A percentile compares a stretch with the other conserved stretches of the same genome.
Conservation (phyloP, 1,284 basidiomycete species). For the Cutaneotrichosporon spelunceum region DNA sequence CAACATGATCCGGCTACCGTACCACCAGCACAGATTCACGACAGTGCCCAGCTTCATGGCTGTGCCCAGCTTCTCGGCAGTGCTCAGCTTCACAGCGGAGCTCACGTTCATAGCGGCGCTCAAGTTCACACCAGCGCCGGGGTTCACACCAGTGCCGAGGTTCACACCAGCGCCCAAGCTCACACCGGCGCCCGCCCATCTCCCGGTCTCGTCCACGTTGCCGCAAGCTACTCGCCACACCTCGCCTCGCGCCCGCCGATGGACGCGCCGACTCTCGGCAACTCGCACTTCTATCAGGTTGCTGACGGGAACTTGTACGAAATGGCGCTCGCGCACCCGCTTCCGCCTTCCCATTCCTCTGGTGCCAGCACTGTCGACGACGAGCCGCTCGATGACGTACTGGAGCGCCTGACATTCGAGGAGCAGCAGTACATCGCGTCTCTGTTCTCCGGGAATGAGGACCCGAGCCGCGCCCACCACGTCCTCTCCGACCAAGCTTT, state of each 20-base stretch:
- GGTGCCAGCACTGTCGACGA: background rate
- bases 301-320: background rate
- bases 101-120: too few species aligned
- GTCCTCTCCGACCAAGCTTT: background rate
- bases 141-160: background rate
- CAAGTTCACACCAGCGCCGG: too few species aligned
- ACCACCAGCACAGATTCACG: too few species aligned
- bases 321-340: background rate
- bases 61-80: background rate
- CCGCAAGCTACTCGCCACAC: background rate
- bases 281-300: background rate
- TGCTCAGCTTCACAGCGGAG: background rate
- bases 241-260: background rate
- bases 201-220: background rate
- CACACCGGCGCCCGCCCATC: background rate
- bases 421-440: constrained; percentile 1
- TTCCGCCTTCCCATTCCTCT: background rate
- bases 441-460: background rate
- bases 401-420: background rate
- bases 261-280: background rate
- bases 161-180: background rate
- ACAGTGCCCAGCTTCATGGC: background rate
- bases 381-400: background rate
- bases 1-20: too few species aligned
- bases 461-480: background rate